Evolutionary conservation across 306 rosid species (phyloP), one percentile per base, ranked within the genome.

Genomic region (Fagus crenata): DNA sequence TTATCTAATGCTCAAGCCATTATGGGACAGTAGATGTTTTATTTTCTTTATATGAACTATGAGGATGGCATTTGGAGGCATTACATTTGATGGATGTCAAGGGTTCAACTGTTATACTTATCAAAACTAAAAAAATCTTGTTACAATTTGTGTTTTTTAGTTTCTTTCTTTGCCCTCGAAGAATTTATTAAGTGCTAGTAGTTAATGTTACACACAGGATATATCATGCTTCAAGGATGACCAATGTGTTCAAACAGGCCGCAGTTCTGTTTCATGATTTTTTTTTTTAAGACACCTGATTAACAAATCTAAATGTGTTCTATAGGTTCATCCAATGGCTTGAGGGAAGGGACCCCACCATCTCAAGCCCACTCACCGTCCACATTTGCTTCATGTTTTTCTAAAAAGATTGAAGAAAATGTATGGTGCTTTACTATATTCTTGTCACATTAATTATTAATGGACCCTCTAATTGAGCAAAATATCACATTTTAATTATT

Each of bases 401-500:
- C n/a, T 71, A 71, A 75, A 80, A 88, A 86, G 87, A 65, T 94
- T 67, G 83, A 85, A 49, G 86, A 75, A 53, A 67, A 86, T 74
- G 98, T 95, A 89, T 76, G 85, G 77, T 72, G 86, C 81, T 77
- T 81, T 74, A 76, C 71, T 43, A 5, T 40, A 13, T 78, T 12
- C 65, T 67, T 79, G 76, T 22, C 2, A 51, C 76, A 28, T 78
- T 77, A 73, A 53, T 76, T 60, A 71, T 71, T 75, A 53, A 64
- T 72, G 71, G 22, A 58, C 55, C 80, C 37, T 79, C 70, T 67
- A 54, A 72, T 55, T 79, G 69, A 42, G 53, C 54, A 32, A 71
- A 54, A 39, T 75, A 69, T 80, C 78, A 68, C 75, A 11, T 67
- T 67, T 59, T 15, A 41, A 74, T 73, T 78, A 53, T 83, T 73